phyloP scores from a whole-genome alignment of 106 monocot species.

The Amphibolis antarctica region DNA sequence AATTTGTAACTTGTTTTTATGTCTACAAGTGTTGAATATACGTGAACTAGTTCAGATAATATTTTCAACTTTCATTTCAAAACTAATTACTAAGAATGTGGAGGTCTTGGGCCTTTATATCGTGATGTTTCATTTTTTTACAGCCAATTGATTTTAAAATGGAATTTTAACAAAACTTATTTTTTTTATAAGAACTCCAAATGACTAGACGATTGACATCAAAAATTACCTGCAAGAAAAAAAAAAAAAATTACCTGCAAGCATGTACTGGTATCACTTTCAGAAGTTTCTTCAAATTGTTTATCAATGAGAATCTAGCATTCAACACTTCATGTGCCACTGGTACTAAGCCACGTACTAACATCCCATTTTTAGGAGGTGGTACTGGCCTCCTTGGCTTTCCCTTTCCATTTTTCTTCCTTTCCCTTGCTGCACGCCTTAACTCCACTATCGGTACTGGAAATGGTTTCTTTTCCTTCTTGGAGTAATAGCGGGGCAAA shows the following conservation, averaged over 20 bases:
- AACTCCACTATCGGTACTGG: constrained; percentile 83
- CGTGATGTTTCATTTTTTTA: too few relatives aligned
- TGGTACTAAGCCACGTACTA: constrained; percentile 60
- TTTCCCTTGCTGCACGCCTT: constrained; percentile 75
- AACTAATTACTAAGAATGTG: too few relatives aligned
- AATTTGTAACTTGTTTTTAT: too few relatives aligned
- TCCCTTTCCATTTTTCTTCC: constrained; percentile 55
- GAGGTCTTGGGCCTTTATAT: too few relatives aligned
- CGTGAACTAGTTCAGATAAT: too few relatives aligned
- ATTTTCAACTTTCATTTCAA: too few relatives aligned
- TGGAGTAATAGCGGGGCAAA: constrained; percentile 78
- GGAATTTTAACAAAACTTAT: too few relatives aligned
- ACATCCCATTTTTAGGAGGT: constrained; percentile 90
- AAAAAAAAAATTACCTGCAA: constrained; percentile 64
- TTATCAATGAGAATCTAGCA: constrained; percentile 62
- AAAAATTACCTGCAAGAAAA: neutral
- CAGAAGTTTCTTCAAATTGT: constrained; percentile 78
- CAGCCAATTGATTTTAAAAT: too few relatives aligned
- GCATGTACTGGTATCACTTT: constrained; percentile 76
- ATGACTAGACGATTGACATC: neutral
- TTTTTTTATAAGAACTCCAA: too few relatives aligned
- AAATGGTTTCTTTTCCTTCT: constrained; percentile 96
- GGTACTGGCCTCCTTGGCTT: constrained; percentile 48
- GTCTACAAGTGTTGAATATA: too few relatives aligned
- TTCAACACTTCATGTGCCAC: constrained; percentile 86